Conservation (phyloP, 257 asterid species). For the Lycium ferocissimum region DNA sequence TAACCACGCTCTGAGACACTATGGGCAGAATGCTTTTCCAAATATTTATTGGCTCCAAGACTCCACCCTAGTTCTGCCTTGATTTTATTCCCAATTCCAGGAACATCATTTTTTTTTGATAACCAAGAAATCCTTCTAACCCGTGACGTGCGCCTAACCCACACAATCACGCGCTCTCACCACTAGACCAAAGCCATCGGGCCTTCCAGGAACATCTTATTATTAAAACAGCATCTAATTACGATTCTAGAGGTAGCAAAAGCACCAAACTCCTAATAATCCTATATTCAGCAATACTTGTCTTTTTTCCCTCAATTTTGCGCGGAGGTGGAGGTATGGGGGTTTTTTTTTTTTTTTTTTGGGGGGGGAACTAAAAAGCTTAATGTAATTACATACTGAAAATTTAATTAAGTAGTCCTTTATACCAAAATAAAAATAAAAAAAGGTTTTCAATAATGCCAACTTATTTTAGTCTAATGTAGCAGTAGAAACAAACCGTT, state of each 20-base stretch:
- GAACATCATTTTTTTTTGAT: constrained; percentile 7
- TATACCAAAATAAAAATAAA: background rate
- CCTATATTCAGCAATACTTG: background rate
- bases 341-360: too few species aligned
- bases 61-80: background rate
- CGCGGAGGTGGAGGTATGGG: background rate
- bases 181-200: background rate
- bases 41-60: constrained; percentile 14
- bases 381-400: background rate
- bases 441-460: background rate
- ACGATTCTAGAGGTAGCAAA: background rate
- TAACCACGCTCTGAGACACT: background rate
- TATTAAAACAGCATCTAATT: constrained; percentile 12
- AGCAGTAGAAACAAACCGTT: constrained; percentile 58
- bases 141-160: background rate
- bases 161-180: background rate
- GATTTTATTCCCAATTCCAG: background rate
- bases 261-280: background rate
- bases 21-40: constrained; percentile 4
- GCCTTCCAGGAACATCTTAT: background rate
- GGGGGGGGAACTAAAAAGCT: background rate
- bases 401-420: background rate
- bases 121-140: background rate
- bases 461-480: constrained; percentile 2
- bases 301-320: background rate